These are phyloP conservation scores for Elsinoe necatrix DNA, from an alignment of 2,329 filamentous ascomycete species.

Conservation along the genomic window DNA sequence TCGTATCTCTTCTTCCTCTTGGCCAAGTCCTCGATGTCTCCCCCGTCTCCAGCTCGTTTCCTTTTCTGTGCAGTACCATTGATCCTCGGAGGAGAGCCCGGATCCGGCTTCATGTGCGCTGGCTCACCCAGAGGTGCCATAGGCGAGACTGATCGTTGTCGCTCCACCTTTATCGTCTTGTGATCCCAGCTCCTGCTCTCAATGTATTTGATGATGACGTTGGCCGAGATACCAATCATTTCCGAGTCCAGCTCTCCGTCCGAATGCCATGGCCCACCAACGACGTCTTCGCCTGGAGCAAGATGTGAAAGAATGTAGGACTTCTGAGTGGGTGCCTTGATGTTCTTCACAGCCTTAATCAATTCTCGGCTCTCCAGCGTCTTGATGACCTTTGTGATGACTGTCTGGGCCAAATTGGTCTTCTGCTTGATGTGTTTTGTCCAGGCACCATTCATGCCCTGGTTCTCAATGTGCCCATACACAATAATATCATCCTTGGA, in stretches of 20 bases:
- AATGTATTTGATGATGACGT: constrained; percentile 65
- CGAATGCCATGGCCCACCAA: constrained; percentile 89
- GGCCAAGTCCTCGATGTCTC: constrained; percentile 29
- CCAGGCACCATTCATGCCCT: constrained; percentile 82
- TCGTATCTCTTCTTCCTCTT: constrained; percentile 25
- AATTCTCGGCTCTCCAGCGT: constrained; percentile 71
- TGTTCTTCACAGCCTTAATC: constrained; percentile 83
- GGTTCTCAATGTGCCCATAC: constrained; percentile 81
- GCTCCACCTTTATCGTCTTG: constrained; percentile 26
- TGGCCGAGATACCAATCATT: constrained; percentile 70
- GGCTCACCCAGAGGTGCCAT: neutral
- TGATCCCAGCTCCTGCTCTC: constrained; percentile 63
- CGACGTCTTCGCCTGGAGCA: constrained; percentile 78
- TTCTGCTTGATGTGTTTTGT: constrained; percentile 71
- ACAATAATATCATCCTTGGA: constrained; percentile 69
- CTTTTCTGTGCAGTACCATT: constrained; percentile 23
- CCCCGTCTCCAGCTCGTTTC: constrained; percentile 21
- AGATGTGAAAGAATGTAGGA: constrained; percentile 91
- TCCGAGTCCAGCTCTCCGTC: constrained; percentile 83
- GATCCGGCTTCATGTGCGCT: neutral
- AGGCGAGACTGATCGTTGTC: constrained; percentile 10
- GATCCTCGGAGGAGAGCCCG: constrained; percentile 1
- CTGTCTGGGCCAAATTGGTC: constrained; percentile 74
- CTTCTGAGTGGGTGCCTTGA: constrained; percentile 82
- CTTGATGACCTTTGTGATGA: constrained; percentile 74